Percentiles rank a stretch among this genome's conserved stretches.
Evolutionary conservation across 2,329 filamentous ascomycete genomes (phyloP).

Genomic region (Pseudogymnoascus sp.): DNA sequence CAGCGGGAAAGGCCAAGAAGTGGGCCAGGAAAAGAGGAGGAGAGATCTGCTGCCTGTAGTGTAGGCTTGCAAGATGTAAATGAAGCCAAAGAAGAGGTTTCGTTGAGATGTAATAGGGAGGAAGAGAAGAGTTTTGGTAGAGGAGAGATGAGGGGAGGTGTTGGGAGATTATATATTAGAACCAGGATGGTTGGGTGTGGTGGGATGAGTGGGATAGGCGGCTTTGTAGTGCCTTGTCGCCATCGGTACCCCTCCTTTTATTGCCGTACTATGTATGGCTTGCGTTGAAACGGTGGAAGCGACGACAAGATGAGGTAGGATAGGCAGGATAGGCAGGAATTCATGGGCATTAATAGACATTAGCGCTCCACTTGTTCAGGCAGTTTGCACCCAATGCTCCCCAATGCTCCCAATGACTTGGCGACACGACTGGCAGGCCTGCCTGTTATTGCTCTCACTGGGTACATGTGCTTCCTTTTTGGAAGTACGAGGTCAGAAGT

Average conservation of each 20-base stretch:
- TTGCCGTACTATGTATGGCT: not conserved
- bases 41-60: slow-evolving; percentile 12
- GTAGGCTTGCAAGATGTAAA: slow-evolving; percentile 2
- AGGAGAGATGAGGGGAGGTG: slow-evolving; percentile 2
- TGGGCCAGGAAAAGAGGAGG: slow-evolving; percentile 7
- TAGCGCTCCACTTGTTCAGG: not conserved
- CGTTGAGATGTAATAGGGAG: not conserved
- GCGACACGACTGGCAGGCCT: not conserved
- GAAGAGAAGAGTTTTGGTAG: slow-evolving; percentile 5
- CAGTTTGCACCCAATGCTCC: not conserved
- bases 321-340: not conserved
- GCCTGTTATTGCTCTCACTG: not conserved
- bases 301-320: not conserved
- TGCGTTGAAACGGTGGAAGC: not conserved
- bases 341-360: not conserved
- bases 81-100: slow-evolving; percentile 8
- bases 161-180: not conserved
- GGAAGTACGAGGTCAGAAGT: not conserved
- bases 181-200: slow-evolving; percentile 4
- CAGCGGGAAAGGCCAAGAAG: slow-evolving; percentile 9
- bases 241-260: not conserved
- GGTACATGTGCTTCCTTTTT: not conserved
- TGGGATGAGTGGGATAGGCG: slow-evolving; percentile 8
- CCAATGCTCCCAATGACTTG: not conserved
- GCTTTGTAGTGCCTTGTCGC: not conserved